Percentiles rank a stretch among this genome's conserved stretches.
Evolutionary conservation across 495 filamentous ascomycete genomes (phyloP).

Genomic region (Glonium stellatum): DNA sequence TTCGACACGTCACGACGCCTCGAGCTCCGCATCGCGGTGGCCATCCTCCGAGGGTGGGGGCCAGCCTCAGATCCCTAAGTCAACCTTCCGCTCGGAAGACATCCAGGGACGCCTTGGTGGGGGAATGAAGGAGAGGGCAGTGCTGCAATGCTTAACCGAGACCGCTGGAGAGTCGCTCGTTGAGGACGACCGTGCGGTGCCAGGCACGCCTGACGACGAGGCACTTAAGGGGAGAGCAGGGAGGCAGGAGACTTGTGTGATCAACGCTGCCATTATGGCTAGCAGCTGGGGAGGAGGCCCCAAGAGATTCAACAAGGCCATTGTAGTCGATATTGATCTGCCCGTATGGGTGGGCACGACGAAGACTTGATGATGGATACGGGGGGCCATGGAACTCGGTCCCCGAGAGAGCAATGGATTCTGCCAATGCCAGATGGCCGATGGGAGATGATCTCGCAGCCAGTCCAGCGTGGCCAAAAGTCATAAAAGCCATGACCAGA

Average conservation of each 20-base stretch:
- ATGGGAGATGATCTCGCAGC: conserved; percentile 1
- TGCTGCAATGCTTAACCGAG: conserved; percentile 13
- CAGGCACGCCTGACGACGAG: conserved; percentile 30
- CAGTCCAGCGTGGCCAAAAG: not conserved
- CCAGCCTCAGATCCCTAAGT: conserved; percentile 17
- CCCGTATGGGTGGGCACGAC: conserved; percentile 41
- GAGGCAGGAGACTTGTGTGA: conserved; percentile 63
- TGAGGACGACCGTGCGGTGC: conserved; percentile 13
- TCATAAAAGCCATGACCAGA: not conserved
- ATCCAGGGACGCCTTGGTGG: not conserved
- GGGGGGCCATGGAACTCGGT: not conserved
- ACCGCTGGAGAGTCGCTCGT: conserved; percentile 5
- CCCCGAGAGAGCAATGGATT: not conserved
- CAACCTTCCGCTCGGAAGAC: conserved; percentile 19
- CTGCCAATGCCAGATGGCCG: not conserved
- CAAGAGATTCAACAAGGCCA: conserved; percentile 63
- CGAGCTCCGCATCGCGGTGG: conserved; percentile 4
- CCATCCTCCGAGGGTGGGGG: conserved; percentile 8
- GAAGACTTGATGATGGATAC: not conserved
- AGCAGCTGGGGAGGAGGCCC: conserved; percentile 49
- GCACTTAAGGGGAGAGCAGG: conserved; percentile 28
- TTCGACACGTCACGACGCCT: conserved; percentile 26
- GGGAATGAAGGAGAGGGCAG: conserved; percentile 8
- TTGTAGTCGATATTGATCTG: conserved; percentile 71
- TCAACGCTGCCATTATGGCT: conserved; percentile 69